Percentiles rank a stretch among this genome's conserved stretches.
phyloP scores from a whole-genome alignment of 2,329 filamentous ascomycete genomes.

The Colletotrichum kahawae region DNA sequence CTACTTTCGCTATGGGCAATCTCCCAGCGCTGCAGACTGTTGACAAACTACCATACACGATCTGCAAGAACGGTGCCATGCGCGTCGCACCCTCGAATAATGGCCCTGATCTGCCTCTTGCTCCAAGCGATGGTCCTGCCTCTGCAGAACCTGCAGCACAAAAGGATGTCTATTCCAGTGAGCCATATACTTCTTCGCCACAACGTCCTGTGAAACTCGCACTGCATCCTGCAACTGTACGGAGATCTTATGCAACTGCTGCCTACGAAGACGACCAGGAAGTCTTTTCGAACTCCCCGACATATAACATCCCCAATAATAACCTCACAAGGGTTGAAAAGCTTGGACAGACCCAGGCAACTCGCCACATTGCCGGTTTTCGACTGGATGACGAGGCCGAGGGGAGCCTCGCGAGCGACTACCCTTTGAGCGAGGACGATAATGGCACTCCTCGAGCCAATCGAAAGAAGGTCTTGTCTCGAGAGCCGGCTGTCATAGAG shows the following conservation, averaged over 20 bases:
- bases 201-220: conserved; percentile 39
- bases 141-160: conserved; percentile 24
- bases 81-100: conserved; percentile 24
- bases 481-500: conserved; percentile 23
- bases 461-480: conserved; percentile 22
- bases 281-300: conserved; percentile 29
- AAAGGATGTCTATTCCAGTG: not conserved
- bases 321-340: not conserved
- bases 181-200: conserved; percentile 15
- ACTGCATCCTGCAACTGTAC: conserved; percentile 39
- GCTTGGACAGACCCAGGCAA: not conserved
- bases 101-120: conserved; percentile 26
- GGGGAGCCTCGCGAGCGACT: conserved; percentile 16
- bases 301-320: conserved; percentile 23
- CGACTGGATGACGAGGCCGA: not conserved
- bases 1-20: not conserved
- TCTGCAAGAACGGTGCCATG: conserved; percentile 43
- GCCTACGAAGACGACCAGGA: conserved; percentile 28
- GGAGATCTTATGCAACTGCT: conserved; percentile 29
- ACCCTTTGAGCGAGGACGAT: conserved; percentile 14
- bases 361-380: not conserved
- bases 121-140: conserved; percentile 22
- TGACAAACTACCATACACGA: conserved; percentile 30
- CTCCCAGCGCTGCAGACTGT: conserved; percentile 4
- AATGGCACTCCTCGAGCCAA: conserved; percentile 22